Conservation (phyloP, 2,329 filamentous ascomycete genomes). For the Fusarium vanettenii region DNA sequence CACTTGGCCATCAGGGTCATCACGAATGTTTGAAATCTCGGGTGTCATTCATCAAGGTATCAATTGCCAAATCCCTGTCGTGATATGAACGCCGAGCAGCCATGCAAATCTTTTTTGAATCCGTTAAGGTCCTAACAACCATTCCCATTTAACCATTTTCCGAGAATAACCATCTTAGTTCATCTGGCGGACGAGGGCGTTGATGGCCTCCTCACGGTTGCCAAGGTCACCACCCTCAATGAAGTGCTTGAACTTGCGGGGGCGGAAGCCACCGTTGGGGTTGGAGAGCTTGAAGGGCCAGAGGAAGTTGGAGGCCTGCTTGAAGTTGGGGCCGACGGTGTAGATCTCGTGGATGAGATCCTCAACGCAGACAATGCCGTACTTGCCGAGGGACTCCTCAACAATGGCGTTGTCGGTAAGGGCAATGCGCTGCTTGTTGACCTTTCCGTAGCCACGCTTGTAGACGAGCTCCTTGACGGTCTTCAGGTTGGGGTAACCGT, state of each 20-base stretch:
- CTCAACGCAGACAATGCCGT: conserved; percentile 99
- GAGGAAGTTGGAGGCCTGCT: conserved; percentile 98
- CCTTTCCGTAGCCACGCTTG: conserved; percentile 99
- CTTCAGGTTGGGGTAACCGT: conserved; percentile 99
- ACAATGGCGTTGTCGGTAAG: conserved; percentile 98
- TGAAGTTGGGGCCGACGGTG: conserved; percentile 99
- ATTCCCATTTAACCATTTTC: conserved; percentile 40
- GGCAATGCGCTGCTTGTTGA: conserved; percentile 96
- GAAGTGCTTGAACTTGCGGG: conserved; percentile 99
- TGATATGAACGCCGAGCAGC: conserved; percentile 56
- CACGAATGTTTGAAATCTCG: conserved; percentile 49
- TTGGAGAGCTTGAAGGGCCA: conserved; percentile 99
- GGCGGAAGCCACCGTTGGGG: conserved; percentile 95
- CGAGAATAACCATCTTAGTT: conserved; percentile 71
- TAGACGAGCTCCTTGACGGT: conserved; percentile 98
- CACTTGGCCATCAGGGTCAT: conserved; percentile 7
- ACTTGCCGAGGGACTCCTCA: conserved; percentile 96
- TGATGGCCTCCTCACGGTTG: conserved; percentile 99
- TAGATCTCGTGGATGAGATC: conserved; percentile 99
- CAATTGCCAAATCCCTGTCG: conserved; percentile 54
- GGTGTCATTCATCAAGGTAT: conserved; percentile 56
- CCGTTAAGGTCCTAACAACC: conserved; percentile 42
- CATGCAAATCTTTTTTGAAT: conserved; percentile 50
- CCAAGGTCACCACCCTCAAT: conserved; percentile 98
- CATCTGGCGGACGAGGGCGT: conserved; percentile 96